Percentiles rank a stretch among this genome's conserved stretches.
Evolutionary conservation across 768 basidiomycete species (phyloP).

Genomic region (Scleroderma bovista): DNA sequence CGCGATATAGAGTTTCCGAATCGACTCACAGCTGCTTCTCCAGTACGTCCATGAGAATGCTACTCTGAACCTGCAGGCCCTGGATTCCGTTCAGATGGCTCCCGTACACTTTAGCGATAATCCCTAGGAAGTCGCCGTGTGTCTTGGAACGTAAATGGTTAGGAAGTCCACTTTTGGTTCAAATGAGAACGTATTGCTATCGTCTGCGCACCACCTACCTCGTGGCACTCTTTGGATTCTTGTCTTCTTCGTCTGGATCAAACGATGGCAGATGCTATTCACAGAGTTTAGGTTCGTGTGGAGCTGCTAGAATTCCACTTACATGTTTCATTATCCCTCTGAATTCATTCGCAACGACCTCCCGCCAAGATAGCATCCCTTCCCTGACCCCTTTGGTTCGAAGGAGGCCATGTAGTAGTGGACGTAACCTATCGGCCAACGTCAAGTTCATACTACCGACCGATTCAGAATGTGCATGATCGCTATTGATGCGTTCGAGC

Average conservation of each 20-base stretch:
- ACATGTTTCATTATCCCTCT: constrained; percentile 55
- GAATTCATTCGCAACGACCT: constrained; percentile 59
- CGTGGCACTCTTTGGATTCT: constrained; percentile 23
- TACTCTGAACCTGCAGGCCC: constrained; percentile 58
- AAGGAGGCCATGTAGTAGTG: constrained; percentile 71
- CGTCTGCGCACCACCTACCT: constrained; percentile 15
- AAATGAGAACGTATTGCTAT: constrained; percentile 1
- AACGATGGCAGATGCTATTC: constrained; percentile 56
- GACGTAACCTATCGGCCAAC: constrained; percentile 60
- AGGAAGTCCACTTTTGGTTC: constrained; percentile 32
- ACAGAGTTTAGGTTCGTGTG: neutral
- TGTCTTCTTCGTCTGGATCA: constrained; percentile 49
- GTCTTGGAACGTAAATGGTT: constrained; percentile 59
- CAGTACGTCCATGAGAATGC: constrained; percentile 54
- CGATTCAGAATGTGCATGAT: constrained; percentile 10
- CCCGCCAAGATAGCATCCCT: constrained; percentile 63
- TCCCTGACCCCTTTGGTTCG: constrained; percentile 69
- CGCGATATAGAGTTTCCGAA: neutral
- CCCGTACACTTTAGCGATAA: constrained; percentile 57
- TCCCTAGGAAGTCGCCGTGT: constrained; percentile 59
- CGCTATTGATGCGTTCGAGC: constrained; percentile 41
- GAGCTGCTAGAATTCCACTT: constrained; percentile 21
- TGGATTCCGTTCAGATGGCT: constrained; percentile 61
- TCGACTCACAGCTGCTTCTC: constrained; percentile 38
- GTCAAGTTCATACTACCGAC: constrained; percentile 33